phyloP scores from a whole-genome alignment of 139 green algal genomes.

The Tetradesmus lagerheimii region DNA sequence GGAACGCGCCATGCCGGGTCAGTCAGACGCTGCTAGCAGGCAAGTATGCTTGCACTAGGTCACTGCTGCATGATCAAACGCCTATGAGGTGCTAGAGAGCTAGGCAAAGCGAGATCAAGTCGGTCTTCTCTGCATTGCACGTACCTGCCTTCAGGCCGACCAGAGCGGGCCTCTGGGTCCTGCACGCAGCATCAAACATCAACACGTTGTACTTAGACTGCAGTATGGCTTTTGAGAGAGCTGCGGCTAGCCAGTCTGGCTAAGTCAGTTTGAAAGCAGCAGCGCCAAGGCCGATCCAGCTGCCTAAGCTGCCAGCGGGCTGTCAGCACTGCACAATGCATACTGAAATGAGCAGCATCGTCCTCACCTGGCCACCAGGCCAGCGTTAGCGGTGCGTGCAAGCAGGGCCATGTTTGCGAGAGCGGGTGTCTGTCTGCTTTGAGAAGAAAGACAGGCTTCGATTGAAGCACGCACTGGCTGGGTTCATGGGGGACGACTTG shows the following conservation, averaged over 20 bases:
- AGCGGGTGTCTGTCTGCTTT: background rate
- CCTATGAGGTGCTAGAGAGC: background rate
- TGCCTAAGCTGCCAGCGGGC: background rate
- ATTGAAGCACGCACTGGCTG: background rate
- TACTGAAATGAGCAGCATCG: background rate
- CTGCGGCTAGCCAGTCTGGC: background rate
- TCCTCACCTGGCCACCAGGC: background rate
- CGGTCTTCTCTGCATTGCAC: background rate
- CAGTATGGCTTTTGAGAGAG: background rate
- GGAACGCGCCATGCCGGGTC: background rate
- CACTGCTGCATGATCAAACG: background rate
- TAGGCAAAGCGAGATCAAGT: background rate
- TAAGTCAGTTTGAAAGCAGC: background rate
- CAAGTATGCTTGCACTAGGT: background rate
- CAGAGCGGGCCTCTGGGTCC: background rate
- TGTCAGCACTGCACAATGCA: background rate
- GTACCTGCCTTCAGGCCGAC: constrained; percentile 29
- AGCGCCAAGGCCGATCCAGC: background rate
- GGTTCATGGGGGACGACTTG: background rate
- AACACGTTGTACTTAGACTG: background rate
- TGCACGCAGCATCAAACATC: background rate
- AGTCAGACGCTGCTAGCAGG: background rate
- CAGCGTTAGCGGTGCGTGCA: background rate
- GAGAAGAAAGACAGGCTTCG: background rate
- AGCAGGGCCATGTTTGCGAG: background rate